Base-by-base conservation (phyloP, 345 rosid genomes). In the Ricinus communis region DNA sequence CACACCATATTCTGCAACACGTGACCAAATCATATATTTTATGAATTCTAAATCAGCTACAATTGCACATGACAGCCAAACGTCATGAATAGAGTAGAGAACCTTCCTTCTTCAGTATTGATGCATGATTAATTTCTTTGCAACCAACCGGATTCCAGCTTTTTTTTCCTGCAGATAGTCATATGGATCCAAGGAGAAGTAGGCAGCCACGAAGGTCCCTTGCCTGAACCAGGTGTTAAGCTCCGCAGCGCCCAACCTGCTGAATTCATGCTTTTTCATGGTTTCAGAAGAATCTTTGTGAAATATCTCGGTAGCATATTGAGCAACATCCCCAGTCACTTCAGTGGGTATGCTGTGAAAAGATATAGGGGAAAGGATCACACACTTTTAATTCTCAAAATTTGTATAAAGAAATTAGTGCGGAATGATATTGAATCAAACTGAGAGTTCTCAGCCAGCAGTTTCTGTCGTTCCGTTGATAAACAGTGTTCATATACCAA, bases 121-220 rank as follows among this genome's bases (percentile, higher is more conserved):
- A 71, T 79, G 75, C 67, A 94, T 73, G 68, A 90, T 68, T 79
- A 91, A 30, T 65, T 86, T 86, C 72, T 86, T 85, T 0, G 89
- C 90, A 62, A 88, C 85, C n/a, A 89, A 72, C 27, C 91, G 85
- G 54, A 94, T 88, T 62, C 98, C 98, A 25, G 96, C 89, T 60
- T 41, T 75, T n/a, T n/a, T n/a, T n/a, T n/a, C n/a, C 72, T 81
- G 90, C 70, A 79, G 92, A 79, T 83, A 90, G 74, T 90, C 98
- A 64, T 91, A 94, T 13, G 88, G 70, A 71, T 86, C 93, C 43
- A 91, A 61, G 58, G 90, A 80, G 77, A 94, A 65, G 79, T 74
- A 90, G n/a, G 87, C 85, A 74, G 91, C 96, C 8, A 91, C 70
- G 28, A 68, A 66, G 71, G 54, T 82, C 75, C 92, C 92, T 4